A percentile compares a stretch with the other conserved stretches of the same genome.
Conservation (phyloP, 2,329 filamentous ascomycete species). For the Proliferodiscus dingleyae region DNA sequence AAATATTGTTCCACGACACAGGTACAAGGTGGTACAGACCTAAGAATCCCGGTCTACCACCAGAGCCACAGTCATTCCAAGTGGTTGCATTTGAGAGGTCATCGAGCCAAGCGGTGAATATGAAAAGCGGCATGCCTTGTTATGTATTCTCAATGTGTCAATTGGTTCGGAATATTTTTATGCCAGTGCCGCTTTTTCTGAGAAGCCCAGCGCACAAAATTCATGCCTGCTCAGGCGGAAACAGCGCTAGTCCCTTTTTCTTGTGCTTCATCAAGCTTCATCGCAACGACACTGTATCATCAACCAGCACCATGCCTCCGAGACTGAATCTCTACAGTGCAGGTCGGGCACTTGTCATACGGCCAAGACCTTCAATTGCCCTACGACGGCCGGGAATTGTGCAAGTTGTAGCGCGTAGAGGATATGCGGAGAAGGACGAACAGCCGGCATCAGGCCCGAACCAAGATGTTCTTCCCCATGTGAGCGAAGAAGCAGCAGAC, state of each 20-base stretch:
- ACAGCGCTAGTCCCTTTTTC: slow-evolving; percentile 2
- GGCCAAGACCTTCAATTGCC: slow-evolving; percentile 34
- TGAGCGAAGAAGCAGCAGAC: slow-evolving; percentile 61
- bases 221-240: slow-evolving; percentile 4
- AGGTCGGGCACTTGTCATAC: slow-evolving; percentile 38
- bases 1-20: background rate
- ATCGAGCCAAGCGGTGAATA: too few species aligned
- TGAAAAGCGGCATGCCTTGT: background rate
- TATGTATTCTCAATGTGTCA: too few species aligned
- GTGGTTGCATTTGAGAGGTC: background rate
- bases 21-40: slow-evolving; percentile 6
- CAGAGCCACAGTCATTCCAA: slow-evolving; percentile 9
- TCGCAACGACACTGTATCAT: slow-evolving; percentile 4
- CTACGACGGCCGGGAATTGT: slow-evolving; percentile 24
- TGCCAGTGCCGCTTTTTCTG: too few species aligned
- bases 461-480: slow-evolving; percentile 50
- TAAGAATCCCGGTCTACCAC: slow-evolving; percentile 9
- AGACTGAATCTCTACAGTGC: slow-evolving; percentile 46
- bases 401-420: slow-evolving; percentile 23
- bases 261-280: background rate
- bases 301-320: slow-evolving; percentile 46
- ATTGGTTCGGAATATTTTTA: too few species aligned
- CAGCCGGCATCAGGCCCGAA: slow-evolving; percentile 39
- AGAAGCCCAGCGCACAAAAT: background rate
- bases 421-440: slow-evolving; percentile 27